Conservation (phyloP, 2,329 filamentous ascomycete genomes). For the Exutisphaerella laricina region DNA sequence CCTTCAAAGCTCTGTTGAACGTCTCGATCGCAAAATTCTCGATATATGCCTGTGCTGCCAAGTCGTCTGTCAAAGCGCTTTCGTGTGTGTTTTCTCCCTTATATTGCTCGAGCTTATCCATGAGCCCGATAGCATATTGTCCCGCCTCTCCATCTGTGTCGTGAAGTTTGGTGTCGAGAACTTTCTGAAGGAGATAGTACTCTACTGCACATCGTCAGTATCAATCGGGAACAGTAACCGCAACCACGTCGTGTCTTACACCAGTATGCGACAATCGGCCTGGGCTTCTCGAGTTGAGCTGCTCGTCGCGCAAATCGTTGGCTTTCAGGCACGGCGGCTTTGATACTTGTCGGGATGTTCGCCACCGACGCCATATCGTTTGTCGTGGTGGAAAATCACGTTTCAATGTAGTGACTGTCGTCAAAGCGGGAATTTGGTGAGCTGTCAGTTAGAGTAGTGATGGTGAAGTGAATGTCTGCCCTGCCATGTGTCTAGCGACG, state of each 20-base stretch:
- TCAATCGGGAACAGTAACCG: conserved; percentile 11
- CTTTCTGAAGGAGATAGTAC: conserved; percentile 89
- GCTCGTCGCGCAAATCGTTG: conserved; percentile 79
- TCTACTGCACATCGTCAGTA: conserved; percentile 53
- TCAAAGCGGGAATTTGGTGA: too few species aligned
- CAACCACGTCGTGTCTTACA: conserved; percentile 54
- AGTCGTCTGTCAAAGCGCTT: conserved; percentile 78
- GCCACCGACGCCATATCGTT: conserved; percentile 64
- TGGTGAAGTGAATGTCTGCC: conserved; percentile 7
- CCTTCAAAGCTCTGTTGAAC: conserved; percentile 75
- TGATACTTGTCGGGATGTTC: conserved; percentile 69
- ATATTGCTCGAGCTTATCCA: conserved; percentile 85
- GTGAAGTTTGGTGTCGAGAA: conserved; percentile 75
- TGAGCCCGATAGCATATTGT: conserved; percentile 72
- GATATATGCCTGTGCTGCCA: conserved; percentile 82
- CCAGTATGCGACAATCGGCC: conserved; percentile 91
- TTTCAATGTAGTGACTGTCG: too few species aligned
- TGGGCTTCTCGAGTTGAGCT: conserved; percentile 73
- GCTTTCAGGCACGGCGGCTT: conserved; percentile 60
- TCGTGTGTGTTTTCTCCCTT: conserved; percentile 70
- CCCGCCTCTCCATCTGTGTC: conserved; percentile 70
- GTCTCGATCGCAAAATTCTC: conserved; percentile 91
- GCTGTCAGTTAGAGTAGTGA: background rate
- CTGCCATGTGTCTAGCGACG: conserved; percentile 3
- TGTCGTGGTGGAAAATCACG: too few species aligned